Conservation (phyloP, 1,284 basidiomycete genomes). For the Cutaneotrichosporon sp. region DNA sequence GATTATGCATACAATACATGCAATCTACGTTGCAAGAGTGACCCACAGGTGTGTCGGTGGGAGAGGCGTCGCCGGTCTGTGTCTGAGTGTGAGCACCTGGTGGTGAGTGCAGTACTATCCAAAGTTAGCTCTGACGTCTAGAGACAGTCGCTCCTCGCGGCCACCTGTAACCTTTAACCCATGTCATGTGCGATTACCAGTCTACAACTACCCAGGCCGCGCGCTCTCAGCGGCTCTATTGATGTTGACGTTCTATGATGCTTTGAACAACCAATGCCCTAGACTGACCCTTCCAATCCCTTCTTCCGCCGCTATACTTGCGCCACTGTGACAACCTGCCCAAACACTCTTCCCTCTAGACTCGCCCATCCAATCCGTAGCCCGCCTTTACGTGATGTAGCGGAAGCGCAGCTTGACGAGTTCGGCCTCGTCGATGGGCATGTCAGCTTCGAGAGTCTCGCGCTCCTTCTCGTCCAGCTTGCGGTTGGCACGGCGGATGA, state of each 20-base stretch:
- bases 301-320: neutral
- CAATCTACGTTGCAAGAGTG: no score
- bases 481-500: slow-evolving; percentile 16
- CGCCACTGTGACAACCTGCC: neutral
- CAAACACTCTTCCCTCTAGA: neutral
- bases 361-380: neutral
- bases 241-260: neutral
- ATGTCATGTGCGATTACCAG: neutral
- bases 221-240: neutral
- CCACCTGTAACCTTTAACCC: neutral
- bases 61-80: no score
- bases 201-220: neutral
- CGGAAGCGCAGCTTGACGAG: neutral
- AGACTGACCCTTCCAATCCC: neutral
- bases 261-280: neutral
- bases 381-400: neutral
- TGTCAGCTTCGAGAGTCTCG: neutral
- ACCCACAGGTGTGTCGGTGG: no score
- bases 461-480: slow-evolving; percentile 14
- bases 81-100: no score
- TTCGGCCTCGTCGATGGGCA: neutral
- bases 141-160: neutral
- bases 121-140: no score
- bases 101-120: no score
- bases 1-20: no score